phyloP scores from a whole-genome alignment of 148 eudicot genomes.

The Chenopodium formosanum region DNA sequence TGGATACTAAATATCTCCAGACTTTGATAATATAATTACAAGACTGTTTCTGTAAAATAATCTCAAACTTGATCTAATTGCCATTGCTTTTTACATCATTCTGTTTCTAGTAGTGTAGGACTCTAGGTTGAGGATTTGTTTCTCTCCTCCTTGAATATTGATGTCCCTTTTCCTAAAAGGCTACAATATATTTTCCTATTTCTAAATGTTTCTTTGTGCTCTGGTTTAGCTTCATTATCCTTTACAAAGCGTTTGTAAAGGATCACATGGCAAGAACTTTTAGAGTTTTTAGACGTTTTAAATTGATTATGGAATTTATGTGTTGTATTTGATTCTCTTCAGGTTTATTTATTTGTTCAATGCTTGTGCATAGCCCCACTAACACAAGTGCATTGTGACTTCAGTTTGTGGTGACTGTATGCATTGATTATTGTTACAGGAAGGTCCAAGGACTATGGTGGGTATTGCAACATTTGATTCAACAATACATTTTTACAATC shows the following conservation, averaged over 20 bases:
- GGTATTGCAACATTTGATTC: slow-evolving; percentile 95
- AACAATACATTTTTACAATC: slow-evolving; percentile 85
- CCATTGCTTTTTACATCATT: background rate
- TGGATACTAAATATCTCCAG: background rate
- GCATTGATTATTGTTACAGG: slow-evolving; percentile 44
- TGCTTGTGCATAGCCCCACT: background rate
- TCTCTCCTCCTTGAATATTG: background rate
- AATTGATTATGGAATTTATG: background rate
- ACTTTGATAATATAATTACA: no score
- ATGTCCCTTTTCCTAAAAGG: background rate
- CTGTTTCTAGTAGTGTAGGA: background rate
- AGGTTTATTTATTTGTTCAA: background rate
- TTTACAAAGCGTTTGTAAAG: background rate
- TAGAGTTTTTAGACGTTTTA: background rate
- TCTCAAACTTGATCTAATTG: background rate
- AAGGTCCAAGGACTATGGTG: slow-evolving; percentile 84
- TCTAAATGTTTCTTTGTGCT: background rate
- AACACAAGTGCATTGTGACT: background rate
- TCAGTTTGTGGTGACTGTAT: background rate
- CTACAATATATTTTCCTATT: background rate
- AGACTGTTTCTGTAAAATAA: background rate
- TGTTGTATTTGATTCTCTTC: background rate
- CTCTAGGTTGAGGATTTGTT: background rate
- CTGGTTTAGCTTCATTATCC: background rate
- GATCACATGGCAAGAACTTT: background rate